Evolutionary conservation across 345 rosid genomes (phyloP).

Genomic region (Ceriops decandra): DNA sequence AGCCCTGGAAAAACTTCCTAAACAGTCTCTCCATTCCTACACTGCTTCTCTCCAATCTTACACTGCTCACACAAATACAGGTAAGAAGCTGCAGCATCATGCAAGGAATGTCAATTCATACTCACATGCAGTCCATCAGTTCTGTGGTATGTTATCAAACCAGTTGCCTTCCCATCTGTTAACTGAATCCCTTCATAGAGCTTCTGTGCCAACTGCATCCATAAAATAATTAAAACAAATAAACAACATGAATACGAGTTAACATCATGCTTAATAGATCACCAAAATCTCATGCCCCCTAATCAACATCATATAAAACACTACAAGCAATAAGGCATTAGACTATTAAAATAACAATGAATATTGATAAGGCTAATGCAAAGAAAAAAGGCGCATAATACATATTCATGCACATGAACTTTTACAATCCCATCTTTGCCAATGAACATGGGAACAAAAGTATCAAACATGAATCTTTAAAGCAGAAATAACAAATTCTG

Average conservation of each 20-base stretch:
- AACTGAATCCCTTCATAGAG: conserved; percentile 90
- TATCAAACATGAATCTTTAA: neutral
- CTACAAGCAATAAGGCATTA: too few relatives aligned
- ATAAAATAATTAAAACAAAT: conserved; percentile 2
- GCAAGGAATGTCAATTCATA: conserved; percentile 16
- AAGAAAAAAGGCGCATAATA: neutral
- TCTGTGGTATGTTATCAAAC: conserved; percentile 91
- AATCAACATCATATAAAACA: too few relatives aligned
- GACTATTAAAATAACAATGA: neutral
- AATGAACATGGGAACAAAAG: neutral
- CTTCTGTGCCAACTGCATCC: conserved; percentile 88
- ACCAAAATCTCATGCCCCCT: neutral
- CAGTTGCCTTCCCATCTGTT: conserved; percentile 64
- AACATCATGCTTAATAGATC: neutral
- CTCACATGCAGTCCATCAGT: conserved; percentile 97
- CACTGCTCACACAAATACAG: too few relatives aligned
- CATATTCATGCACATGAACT: neutral
- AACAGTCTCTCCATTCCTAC: too few relatives aligned
- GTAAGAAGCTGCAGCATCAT: neutral
- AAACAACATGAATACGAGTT: neutral
- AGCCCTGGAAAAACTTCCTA: too few relatives aligned
- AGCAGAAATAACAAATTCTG: neutral
- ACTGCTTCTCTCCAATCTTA: too few relatives aligned
- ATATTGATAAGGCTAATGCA: neutral
- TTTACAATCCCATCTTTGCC: neutral